Evolutionary conservation across 306 rosid species (phyloP), one percentile per base, ranked within the genome.

Genomic region (Sophora flavescens): DNA sequence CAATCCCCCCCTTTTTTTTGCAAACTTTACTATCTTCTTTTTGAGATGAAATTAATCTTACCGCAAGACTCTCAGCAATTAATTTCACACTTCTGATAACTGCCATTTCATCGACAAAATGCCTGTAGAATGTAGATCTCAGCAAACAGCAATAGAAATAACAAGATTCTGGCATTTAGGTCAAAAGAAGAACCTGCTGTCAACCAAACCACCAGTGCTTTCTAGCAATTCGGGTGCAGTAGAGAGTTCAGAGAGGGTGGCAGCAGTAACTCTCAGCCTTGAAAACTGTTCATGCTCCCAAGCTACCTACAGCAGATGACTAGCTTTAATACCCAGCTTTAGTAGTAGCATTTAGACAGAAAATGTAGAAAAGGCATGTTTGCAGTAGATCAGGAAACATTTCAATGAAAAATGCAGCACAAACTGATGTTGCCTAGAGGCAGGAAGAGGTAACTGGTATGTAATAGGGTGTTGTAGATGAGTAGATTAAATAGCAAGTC

Each of bases 271-370:
- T 84, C 99, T 88, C 79, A 96, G 82, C 89, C 96, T 88, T 75
- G 99, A 96, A 82, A 96, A 92, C 77, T 96, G 98, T 80, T 96
- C 99, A 70, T 96, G 99, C 90, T 96, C 98, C 99, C 99, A 96
- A 78, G 99, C 98, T 84, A 96, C 99, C 99, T 92, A 89, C 88
- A 90, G 69, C 85, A 86, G 54, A 78, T 69, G 74, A 83, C 70
- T 63, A 75, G 75, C 78, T 84, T 86, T 74, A 87, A 78, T 65
- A 74, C 77, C 75, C 38, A 78, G 65, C 79, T 82, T 78, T 67
- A 63, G 72, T 22, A 18, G 76, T 47, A 76, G 35, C 9, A 60
- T 63, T 70, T 57, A 64, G 66, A 68, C 64, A 75, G 63, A 11
- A 16, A 60, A 76, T 41, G 39, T 36, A 62, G 67, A 47, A 33